Evolutionary conservation across 2,329 filamentous ascomycete genomes (phyloP).

Genomic region (Zymoseptoria pseudotritici): DNA sequence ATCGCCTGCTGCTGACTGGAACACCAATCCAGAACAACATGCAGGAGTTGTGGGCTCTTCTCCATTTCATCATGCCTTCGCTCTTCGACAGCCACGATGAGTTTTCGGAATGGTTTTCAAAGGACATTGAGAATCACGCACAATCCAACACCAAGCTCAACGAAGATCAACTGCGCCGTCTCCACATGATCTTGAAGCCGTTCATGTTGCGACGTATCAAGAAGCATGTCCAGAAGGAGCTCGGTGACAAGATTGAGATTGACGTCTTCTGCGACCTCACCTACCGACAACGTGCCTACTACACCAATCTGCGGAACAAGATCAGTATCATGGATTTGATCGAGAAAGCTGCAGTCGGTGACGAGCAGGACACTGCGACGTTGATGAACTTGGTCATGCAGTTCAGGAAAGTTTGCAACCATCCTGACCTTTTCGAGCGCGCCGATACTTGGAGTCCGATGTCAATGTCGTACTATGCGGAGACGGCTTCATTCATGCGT

Average conservation of each 20-base stretch:
- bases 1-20: conserved; percentile 85
- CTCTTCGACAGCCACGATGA: conserved; percentile 91
- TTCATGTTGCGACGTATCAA: conserved; percentile 99
- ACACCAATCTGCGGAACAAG: conserved; percentile 85
- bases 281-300: conserved; percentile 90
- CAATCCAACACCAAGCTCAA: conserved; percentile 99
- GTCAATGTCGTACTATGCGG: conserved; percentile 77
- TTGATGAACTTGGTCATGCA: conserved; percentile 99
- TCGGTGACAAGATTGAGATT: conserved; percentile 96
- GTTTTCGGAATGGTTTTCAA: conserved; percentile 90
- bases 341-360: conserved; percentile 89
- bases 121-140: conserved; percentile 95
- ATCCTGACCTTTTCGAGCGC: conserved; percentile 92
- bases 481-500: conserved; percentile 89
- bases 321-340: conserved; percentile 99
- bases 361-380: conserved; percentile 90
- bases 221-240: conserved; percentile 98
- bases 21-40: conserved; percentile 99
- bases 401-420: conserved; percentile 98
- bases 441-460: conserved; percentile 85
- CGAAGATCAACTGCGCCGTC: conserved; percentile 89
- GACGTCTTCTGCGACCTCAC: conserved; percentile 96
- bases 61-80: conserved; percentile 99
- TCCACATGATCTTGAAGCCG: conserved; percentile 98
- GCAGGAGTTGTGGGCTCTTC: conserved; percentile 94